Base-by-base conservation (phyloP, 2,329 filamentous ascomycete species). In the Claviceps sp. region DNA sequence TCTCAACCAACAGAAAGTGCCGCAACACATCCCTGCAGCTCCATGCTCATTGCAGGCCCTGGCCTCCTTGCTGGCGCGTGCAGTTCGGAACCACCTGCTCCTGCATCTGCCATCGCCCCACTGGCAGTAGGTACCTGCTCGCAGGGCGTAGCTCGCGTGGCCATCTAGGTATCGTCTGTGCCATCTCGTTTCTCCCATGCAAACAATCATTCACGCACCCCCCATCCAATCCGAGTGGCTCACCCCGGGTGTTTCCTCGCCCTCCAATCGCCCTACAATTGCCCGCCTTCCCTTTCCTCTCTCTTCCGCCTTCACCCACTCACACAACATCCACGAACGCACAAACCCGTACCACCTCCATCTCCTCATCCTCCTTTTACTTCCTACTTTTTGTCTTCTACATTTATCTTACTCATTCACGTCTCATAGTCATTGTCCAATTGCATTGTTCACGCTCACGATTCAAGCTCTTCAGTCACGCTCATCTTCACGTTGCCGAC, bases 1-100 rank as follows among this genome's bases (percentile, higher is more conserved):
- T 57, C 59, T 57, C 61, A 61, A 60, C 63, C 62, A 64, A 62
- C 61, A 60, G 60, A 38, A 38, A 45, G 53, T 59, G 55, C 60
- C 59, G 60, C 56, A 53, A 58, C 51, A 44, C 22, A 45, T 40
- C 44, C 29, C 34, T 14, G 42, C 42, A 16, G 29, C 20, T 9
- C 23, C 44, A 47, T 23, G 40, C 47, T 34, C 29, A 34, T 34
- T 34, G 29, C 29, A 34, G 29, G 29, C 29, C 29, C 29, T 34
- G 29, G 29, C 29, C 29, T 34, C 29, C 26, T 29, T 34, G 29
- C 29, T 34, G 29, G 29, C 29, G 29, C 29, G 29, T 34, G 29
- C 29, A 34, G 9, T 34, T 34, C 29, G 29, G 29, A 34, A 34
- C 29, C 45, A 43, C 43, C 45, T 37, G 26, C 23, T 8, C 45